A percentile compares a stretch with the other conserved stretches of the same genome.
phyloP scores from a whole-genome alignment of 1,284 basidiomycete genomes.

The Rhodofomes roseus region DNA sequence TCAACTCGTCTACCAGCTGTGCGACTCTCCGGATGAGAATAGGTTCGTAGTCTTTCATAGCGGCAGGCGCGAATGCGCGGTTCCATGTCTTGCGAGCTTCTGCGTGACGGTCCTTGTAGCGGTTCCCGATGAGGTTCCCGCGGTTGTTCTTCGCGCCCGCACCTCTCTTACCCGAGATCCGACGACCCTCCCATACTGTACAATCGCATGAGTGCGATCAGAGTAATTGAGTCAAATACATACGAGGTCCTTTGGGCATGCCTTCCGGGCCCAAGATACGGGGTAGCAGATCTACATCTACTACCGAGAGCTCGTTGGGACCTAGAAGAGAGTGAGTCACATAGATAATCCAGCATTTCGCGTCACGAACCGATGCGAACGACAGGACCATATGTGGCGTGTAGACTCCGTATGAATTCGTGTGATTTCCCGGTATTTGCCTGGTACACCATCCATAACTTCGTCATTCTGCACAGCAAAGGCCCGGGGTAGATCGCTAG shows the following conservation, averaged over 20 bases:
- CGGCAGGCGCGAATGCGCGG: conserved; percentile 43
- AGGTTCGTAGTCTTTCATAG: conserved; percentile 49
- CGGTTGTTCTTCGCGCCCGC: conserved; percentile 1
- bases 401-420: conserved; percentile 20
- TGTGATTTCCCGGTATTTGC: conserved; percentile 21
- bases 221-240: not conserved
- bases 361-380: conserved; percentile 25
- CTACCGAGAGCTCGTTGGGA: conserved; percentile 27
- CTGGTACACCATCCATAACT: conserved; percentile 20
- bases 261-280: conserved; percentile 19
- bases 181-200: conserved; percentile 4
- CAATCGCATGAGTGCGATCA: not conserved
- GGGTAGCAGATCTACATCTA: conserved; percentile 14
- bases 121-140: conserved; percentile 20
- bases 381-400: conserved; percentile 26
- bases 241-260: conserved; percentile 18
- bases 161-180: conserved; percentile 1
- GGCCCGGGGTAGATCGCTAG: conserved; percentile 29
- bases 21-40: conserved; percentile 36
- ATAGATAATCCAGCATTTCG: not conserved
- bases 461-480: conserved; percentile 18
- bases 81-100: conserved; percentile 51
- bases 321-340: conserved; percentile 12
- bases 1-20: conserved; percentile 38
- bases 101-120: conserved; percentile 37